These are phyloP conservation scores for Penicillium simplicissimum DNA, from an alignment of 495 filamentous ascomycete species.

Conservation along the genomic window DNA sequence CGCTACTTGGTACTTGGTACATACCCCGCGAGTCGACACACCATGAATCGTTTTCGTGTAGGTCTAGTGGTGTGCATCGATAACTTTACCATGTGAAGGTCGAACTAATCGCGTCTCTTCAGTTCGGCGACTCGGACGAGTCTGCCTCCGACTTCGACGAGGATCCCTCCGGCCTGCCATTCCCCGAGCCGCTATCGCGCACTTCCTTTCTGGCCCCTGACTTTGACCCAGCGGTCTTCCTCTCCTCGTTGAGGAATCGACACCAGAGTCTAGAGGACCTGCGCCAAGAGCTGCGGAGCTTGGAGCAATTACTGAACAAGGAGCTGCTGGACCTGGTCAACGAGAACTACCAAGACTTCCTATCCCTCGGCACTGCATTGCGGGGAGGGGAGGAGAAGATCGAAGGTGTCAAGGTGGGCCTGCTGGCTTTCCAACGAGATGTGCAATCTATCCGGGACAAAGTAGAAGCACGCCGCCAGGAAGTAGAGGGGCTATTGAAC, in stretches of 20 bases:
- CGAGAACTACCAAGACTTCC: constrained; percentile 85
- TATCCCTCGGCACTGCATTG: constrained; percentile 77
- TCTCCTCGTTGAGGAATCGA: constrained; percentile 78
- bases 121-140: constrained; percentile 55
- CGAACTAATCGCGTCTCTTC: background rate
- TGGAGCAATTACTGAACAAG: constrained; percentile 70
- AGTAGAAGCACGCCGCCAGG: constrained; percentile 53
- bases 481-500: constrained; percentile 55
- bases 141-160: constrained; percentile 58
- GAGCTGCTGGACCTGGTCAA: constrained; percentile 95
- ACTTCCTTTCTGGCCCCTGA: constrained; percentile 72
- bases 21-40: constrained; percentile 7
- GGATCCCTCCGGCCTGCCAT: constrained; percentile 71
- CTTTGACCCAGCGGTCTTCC: constrained; percentile 81
- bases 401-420: constrained; percentile 84
- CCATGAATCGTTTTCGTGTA: constrained; percentile 34
- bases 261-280: constrained; percentile 97
- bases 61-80: background rate
- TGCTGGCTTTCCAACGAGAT: constrained; percentile 81
- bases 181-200: constrained; percentile 78
- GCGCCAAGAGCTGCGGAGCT: constrained; percentile 75
- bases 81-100: background rate
- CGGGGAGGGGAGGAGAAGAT: constrained; percentile 87
- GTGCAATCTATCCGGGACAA: constrained; percentile 59
- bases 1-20: background rate